Evolutionary conservation across 164 flowering plant species (phyloP).

Genomic region (Pachysandra terminalis): DNA sequence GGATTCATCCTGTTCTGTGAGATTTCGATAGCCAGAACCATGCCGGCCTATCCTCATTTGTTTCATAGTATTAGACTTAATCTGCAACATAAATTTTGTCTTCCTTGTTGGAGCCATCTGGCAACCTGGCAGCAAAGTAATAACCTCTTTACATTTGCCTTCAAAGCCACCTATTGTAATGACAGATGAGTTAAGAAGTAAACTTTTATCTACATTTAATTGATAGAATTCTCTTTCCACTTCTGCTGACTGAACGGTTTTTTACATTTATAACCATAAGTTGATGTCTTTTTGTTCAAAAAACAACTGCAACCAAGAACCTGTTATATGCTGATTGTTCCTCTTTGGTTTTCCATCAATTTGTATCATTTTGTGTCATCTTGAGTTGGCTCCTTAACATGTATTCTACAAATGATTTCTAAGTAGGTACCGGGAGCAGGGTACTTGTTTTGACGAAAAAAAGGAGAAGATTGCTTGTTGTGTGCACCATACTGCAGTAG

Average conservation of each 20-base stretch:
- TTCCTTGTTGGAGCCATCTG: not conserved
- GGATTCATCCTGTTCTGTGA: not conserved
- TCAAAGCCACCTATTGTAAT: not conserved
- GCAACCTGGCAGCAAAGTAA: not conserved
- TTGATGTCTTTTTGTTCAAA: not conserved
- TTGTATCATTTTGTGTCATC: not conserved
- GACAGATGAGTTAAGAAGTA: not conserved
- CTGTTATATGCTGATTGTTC: not conserved
- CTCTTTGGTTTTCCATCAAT: not conserved
- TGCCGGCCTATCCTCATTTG: not conserved
- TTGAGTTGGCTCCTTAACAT: not conserved
- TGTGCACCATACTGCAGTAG: conserved; percentile 25
- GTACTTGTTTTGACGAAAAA: not conserved
- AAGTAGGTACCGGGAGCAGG: conserved; percentile 31
- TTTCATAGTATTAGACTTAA: not conserved
- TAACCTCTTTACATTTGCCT: not conserved
- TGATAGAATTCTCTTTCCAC: not conserved
- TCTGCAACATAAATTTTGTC: not conserved
- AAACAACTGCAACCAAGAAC: not conserved
- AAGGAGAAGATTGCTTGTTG: conserved; percentile 15
- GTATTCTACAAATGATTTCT: not conserved
- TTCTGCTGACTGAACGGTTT: not conserved
- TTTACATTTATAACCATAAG: not conserved
- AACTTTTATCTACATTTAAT: no score
- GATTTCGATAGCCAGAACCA: not conserved